Conservation (phyloP, 2,329 filamentous ascomycete species). For the Apiospora marii region DNA sequence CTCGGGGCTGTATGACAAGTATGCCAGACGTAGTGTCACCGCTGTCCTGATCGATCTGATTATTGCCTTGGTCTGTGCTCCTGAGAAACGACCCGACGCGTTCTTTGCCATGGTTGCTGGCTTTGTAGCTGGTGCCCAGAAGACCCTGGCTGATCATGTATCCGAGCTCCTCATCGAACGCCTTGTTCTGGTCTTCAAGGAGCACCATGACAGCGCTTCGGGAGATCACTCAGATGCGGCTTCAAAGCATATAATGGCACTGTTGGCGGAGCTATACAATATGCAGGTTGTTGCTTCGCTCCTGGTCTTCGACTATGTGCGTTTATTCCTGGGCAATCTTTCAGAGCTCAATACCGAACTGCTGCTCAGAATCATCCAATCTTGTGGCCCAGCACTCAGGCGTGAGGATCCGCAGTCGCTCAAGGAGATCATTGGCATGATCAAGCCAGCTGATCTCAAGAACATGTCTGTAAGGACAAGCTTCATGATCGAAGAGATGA, state of each 20-base stretch:
- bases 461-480: slow-evolving; percentile 87
- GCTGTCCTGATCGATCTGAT: slow-evolving; percentile 80
- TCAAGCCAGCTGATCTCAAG: slow-evolving; percentile 76
- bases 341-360: slow-evolving; percentile 90
- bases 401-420: slow-evolving; percentile 88
- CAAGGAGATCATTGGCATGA: slow-evolving; percentile 84
- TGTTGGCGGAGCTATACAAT: slow-evolving; percentile 88
- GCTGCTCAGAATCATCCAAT: slow-evolving; percentile 82
- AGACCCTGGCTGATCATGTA: slow-evolving; percentile 86
- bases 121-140: slow-evolving; percentile 88
- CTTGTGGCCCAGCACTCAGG: slow-evolving; percentile 81
- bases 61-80: slow-evolving; percentile 80
- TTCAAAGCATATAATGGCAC: slow-evolving; percentile 71
- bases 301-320: slow-evolving; percentile 90
- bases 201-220: slow-evolving; percentile 61
- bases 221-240: slow-evolving; percentile 43
- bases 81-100: slow-evolving; percentile 81
- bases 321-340: slow-evolving; percentile 75
- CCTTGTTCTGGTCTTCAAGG: slow-evolving; percentile 77
- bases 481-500: slow-evolving; percentile 98
- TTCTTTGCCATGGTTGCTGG: slow-evolving; percentile 91
- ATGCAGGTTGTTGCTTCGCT: slow-evolving; percentile 87
- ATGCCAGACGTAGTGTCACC: slow-evolving; percentile 89
- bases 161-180: slow-evolving; percentile 85
- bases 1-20: slow-evolving; percentile 81